phyloP scores from a whole-genome alignment of 208 protist species.

The Tritrichomonas foetus region DNA sequence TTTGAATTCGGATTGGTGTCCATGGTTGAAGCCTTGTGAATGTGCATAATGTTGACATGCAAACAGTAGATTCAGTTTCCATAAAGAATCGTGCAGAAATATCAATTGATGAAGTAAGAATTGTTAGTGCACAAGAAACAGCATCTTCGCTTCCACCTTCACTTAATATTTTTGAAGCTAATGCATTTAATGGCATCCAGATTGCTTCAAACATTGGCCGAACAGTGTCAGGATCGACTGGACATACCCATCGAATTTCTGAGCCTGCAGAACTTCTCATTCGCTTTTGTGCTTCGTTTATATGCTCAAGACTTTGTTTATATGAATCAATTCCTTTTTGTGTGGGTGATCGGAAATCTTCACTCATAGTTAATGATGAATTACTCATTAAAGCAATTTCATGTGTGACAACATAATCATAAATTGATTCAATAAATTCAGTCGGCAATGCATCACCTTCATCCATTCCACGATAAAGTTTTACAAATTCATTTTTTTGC shows the following conservation, averaged over 20 bases:
- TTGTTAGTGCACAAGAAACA: not conserved
- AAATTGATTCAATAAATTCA: not conserved
- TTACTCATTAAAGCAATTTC: not conserved
- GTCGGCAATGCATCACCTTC: not conserved
- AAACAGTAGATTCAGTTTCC: not conserved
- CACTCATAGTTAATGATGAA: not conserved
- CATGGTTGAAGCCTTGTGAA: not conserved
- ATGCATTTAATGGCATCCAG: not conserved
- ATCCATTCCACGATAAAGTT: not conserved
- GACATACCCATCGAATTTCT: not conserved
- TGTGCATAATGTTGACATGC: not conserved
- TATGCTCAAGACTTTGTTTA: not conserved
- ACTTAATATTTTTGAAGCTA: not conserved
- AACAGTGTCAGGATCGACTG: not conserved
- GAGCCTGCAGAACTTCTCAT: not conserved
- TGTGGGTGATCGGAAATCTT: not conserved
- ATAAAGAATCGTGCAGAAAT: not conserved
- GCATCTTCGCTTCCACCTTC: not conserved
- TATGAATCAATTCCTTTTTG: not conserved
- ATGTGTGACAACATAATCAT: slow-evolving; percentile 3
- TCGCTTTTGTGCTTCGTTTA: not conserved
- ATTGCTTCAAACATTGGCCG: not conserved
- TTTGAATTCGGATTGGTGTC: not conserved
- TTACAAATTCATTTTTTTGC: slow-evolving; percentile 25
- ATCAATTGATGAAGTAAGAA: not conserved